Evolutionary conservation across 768 basidiomycete genomes (phyloP).

Genomic region (Mycena rebaudengoi): DNA sequence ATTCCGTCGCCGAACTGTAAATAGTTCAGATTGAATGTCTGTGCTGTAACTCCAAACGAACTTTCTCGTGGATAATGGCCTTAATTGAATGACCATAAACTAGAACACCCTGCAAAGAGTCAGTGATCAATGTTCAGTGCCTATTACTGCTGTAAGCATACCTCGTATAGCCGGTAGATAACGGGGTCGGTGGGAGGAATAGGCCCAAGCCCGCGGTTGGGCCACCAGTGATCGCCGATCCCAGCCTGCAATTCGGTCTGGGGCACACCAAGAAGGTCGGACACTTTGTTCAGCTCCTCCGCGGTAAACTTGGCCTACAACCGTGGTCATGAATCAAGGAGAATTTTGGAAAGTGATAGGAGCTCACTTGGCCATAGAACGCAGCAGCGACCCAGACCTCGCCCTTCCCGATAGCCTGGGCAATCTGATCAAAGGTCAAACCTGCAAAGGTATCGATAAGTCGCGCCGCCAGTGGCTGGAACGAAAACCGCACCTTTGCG

Average conservation of each 20-base stretch:
- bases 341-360: background rate
- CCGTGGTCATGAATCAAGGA: background rate
- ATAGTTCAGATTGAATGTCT: background rate
- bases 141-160: conserved; percentile 33
- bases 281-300: conserved; percentile 66
- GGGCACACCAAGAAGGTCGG: conserved; percentile 57
- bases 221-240: conserved; percentile 77
- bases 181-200: conserved; percentile 82
- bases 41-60: conserved; percentile 27
- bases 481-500: conserved; percentile 56
- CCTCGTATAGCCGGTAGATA: conserved; percentile 85
- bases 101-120: conserved; percentile 60
- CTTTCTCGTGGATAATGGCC: conserved; percentile 84
- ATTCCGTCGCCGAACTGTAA: conserved; percentile 85
- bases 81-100: conserved; percentile 87
- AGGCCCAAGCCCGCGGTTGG: conserved; percentile 74
- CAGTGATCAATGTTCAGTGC: background rate
- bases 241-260: conserved; percentile 47
- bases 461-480: background rate
- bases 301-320: conserved; percentile 70
- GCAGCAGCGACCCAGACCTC: conserved; percentile 87
- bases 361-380: conserved; percentile 79
- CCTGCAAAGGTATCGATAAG: conserved; percentile 46
- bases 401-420: conserved; percentile 69
- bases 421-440: conserved; percentile 75